Evolutionary conservation across 2,329 filamentous ascomycete genomes (phyloP).

Genomic region (Pezicula carpinea): DNA sequence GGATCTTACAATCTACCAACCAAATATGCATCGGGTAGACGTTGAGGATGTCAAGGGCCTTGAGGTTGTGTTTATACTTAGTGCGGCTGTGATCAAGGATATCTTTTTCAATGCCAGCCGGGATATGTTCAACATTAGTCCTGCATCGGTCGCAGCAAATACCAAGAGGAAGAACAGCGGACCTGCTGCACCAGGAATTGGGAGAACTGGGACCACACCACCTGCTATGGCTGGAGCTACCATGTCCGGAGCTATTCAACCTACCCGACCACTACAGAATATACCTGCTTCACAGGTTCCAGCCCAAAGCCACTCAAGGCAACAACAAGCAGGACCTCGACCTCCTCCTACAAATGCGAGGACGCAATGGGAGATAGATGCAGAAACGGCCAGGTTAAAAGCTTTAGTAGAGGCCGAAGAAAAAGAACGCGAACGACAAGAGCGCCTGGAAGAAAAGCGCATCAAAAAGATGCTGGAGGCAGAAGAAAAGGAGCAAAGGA

Average conservation of each 20-base stretch:
- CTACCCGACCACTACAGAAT: conserved; percentile 6
- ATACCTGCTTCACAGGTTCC: conserved; percentile 19
- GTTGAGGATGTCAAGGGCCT: conserved; percentile 92
- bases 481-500: conserved; percentile 57
- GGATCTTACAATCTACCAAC: conserved; percentile 81
- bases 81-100: conserved; percentile 61
- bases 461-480: conserved; percentile 62
- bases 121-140: conserved; percentile 73
- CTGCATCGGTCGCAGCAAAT: conserved; percentile 30
- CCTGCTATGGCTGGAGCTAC: conserved; percentile 24
- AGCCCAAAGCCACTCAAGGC: conserved; percentile 8
- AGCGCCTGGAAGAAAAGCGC: conserved; percentile 51
- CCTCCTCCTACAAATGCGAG: conserved; percentile 23
- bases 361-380: conserved; percentile 51
- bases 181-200: conserved; percentile 18
- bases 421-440: conserved; percentile 47
- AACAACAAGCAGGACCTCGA: conserved; percentile 15
- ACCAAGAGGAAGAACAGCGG: conserved; percentile 25
- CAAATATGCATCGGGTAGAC: conserved; percentile 84
- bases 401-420: conserved; percentile 40
- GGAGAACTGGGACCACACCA: conserved; percentile 6
- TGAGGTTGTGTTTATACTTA: conserved; percentile 70
- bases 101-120: conserved; percentile 59
- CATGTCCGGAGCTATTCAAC: conserved; percentile 15
- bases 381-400: conserved; percentile 71